Evolutionary conservation across 2,329 filamentous ascomycete species (phyloP).

Genomic region (Aaosphaeria arxii): DNA sequence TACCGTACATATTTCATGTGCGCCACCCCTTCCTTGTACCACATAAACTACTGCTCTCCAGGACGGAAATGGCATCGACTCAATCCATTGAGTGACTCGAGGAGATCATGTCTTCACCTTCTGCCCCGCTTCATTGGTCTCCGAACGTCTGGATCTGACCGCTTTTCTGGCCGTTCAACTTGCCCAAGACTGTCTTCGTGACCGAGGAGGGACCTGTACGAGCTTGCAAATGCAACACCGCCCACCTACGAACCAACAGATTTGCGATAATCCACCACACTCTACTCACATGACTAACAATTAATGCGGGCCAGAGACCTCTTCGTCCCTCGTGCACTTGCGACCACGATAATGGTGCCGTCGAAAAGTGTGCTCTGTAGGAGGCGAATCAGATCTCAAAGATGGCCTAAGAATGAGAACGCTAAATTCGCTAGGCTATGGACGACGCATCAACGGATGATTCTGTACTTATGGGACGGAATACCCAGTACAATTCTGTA

Average conservation of each 20-base stretch:
- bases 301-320: slow-evolving; percentile 24
- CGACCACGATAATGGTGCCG: slow-evolving; percentile 15
- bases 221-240: slow-evolving; percentile 19
- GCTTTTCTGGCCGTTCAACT: neutral
- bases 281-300: slow-evolving; percentile 31
- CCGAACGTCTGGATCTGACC: neutral
- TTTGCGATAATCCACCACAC: slow-evolving; percentile 20
- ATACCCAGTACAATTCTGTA: neutral
- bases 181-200: neutral
- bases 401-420: slow-evolving; percentile 13
- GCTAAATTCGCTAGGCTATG: slow-evolving; percentile 19
- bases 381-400: slow-evolving; percentile 30
- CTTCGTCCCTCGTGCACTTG: slow-evolving; percentile 19
- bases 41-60: neutral
- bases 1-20: neutral
- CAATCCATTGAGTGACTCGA: slow-evolving; percentile 13
- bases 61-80: slow-evolving; percentile 14
- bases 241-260: slow-evolving; percentile 26
- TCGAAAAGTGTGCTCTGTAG: slow-evolving; percentile 12
- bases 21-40: neutral
- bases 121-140: neutral
- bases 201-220: neutral
- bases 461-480: too few relatives aligned
- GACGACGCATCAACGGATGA: slow-evolving; percentile 18
- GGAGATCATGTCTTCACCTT: slow-evolving; percentile 8